Evolutionary conservation across 768 basidiomycete species (phyloP), one percentile per base, ranked within the genome.

Genomic region (Tylopilus rubrobrunneus): DNA sequence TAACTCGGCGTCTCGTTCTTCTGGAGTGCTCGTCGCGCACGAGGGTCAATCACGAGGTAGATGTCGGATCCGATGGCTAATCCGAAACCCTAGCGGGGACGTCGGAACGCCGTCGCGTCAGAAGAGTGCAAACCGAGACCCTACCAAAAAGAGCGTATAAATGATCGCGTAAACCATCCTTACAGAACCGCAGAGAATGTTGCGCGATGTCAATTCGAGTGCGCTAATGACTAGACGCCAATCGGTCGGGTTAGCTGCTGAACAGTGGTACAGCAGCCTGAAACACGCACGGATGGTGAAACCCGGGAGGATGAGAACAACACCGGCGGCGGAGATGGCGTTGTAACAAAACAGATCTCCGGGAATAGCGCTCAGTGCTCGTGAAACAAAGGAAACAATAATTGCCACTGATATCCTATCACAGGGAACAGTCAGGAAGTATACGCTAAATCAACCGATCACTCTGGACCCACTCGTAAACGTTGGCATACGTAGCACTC

Each of bases 401-500:
- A 92, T 92, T 3, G 89, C 83, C 11, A 87, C 84, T 0, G 90
- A 87, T 63, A 94, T 91, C 67, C 92, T 94, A 40, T 15, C 14
- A 31, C 31, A 31, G 40, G 5, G 25, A 25, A 25, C 7, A 33
- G 21, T 48, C 33, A 41, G 27, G 29, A 49, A 28, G 40, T 23
- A 51, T 23, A 11, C 23, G n/a, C n/a, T 3, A 7, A 48, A 37
- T n/a, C 14, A 9, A 36, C 27, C 46, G 48, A 37, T 36, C 36
- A 43, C 14, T 12, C 5, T 31, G 6, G 23, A 76, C 91, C 69
- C 67, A 94, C 93, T 96, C 93, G 64, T 94, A 96, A 53, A 95
- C 91, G 63, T 92, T 95, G n/a, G 92, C 91, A 70, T 93, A 95
- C 73, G 91, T 87, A 1, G 89, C 80, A 61, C 87, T 93, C 71